phyloP scores from a whole-genome alignment of 75 land plant genomes.

The Ceratopteris richardii region DNA sequence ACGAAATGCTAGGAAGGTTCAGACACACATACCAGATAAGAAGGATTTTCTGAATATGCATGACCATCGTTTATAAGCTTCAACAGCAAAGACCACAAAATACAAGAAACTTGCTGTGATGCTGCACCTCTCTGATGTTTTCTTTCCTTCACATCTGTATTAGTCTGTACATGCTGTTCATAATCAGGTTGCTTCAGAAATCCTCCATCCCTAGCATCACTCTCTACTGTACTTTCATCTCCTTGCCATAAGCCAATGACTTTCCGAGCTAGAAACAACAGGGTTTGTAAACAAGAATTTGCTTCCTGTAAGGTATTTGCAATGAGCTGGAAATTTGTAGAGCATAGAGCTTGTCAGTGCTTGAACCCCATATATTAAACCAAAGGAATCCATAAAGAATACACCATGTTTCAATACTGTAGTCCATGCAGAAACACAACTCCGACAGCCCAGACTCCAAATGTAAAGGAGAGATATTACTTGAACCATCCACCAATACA shows the following conservation, averaged over 20 bases:
- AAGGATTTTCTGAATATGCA: neutral
- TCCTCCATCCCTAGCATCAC: conserved; percentile 10
- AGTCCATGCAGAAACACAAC: too few relatives aligned
- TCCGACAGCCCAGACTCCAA: too few relatives aligned
- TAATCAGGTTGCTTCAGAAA: conserved; percentile 13
- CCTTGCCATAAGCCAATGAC: conserved; percentile 12
- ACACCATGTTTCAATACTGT: too few relatives aligned
- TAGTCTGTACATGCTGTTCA: neutral
- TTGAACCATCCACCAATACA: too few relatives aligned
- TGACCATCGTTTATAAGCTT: conserved; percentile 12
- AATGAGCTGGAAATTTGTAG: conserved; percentile 23
- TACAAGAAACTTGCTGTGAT: conserved; percentile 11
- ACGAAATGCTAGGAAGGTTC: too few relatives aligned
- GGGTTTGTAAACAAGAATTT: conserved; percentile 8
- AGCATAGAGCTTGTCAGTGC: too few relatives aligned
- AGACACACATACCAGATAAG: conserved; percentile 4
- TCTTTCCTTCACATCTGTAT: neutral
- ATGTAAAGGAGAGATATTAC: too few relatives aligned
- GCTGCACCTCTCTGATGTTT: neutral
- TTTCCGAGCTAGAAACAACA: conserved; percentile 22
- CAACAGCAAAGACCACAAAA: conserved; percentile 22
- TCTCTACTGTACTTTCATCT: neutral
- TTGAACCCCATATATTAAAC: too few relatives aligned
- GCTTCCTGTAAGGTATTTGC: conserved; percentile 7
- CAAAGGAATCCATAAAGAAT: too few relatives aligned